Conservation (phyloP, 192 early-diverging fungal genomes). For the Spizellomyces punctatus region DNA sequence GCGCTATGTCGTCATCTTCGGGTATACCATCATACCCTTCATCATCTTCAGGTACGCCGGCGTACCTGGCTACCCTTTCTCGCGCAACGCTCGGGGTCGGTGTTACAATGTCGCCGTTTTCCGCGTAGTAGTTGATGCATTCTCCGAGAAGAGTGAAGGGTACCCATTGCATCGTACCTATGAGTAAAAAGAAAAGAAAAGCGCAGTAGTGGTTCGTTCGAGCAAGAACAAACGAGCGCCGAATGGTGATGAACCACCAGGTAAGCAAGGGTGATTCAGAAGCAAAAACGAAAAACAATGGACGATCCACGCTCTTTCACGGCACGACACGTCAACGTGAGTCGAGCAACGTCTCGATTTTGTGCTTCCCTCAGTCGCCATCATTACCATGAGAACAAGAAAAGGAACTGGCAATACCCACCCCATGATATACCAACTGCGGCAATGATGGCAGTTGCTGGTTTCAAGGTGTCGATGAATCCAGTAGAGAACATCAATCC, state of each 20-base stretch:
- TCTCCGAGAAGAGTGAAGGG: conserved; percentile 91
- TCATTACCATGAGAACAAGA: no score
- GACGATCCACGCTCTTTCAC: no score
- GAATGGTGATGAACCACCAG: no score
- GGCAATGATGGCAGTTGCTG: conserved; percentile 73
- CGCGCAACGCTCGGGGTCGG: conserved; percentile 2
- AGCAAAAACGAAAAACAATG: no score
- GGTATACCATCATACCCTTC: neutral
- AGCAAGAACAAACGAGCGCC: no score
- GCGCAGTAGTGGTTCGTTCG: no score
- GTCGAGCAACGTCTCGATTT: no score
- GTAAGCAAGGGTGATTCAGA: no score
- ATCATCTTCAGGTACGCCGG: conserved; percentile 27
- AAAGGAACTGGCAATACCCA: conserved; percentile 15
- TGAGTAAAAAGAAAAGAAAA: no score
- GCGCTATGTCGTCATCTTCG: conserved; percentile 4
- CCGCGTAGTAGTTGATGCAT: conserved; percentile 31
- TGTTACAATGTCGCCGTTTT: conserved; percentile 2
- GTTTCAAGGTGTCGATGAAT: conserved; percentile 53
- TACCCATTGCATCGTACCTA: conserved; percentile 82
- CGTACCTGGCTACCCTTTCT: conserved; percentile 12
- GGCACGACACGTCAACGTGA: no score
- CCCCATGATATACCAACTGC: conserved; percentile 83
- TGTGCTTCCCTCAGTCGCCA: no score
- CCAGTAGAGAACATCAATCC: conserved; percentile 69